These are phyloP conservation scores for Helicostylum pulchrum DNA, from an alignment of 192 early-diverging fungal genomes.

Conservation along the genomic window DNA sequence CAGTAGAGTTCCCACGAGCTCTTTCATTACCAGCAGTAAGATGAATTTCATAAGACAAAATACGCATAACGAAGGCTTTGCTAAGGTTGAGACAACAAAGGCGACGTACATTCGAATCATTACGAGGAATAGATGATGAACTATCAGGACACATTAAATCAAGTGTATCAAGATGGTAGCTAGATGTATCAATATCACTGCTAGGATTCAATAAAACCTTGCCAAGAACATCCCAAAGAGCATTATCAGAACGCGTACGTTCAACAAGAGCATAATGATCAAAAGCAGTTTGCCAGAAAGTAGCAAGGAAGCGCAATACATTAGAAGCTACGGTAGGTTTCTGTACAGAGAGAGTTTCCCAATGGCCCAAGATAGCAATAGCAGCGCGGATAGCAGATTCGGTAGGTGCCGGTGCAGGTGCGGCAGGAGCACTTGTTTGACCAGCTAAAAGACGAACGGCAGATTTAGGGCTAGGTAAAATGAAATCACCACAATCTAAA, in stretches of 20 bases:
- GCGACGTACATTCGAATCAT: constrained; percentile 9
- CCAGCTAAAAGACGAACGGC: constrained; percentile 16
- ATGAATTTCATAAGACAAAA: constrained; percentile 26
- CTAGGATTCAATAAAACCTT: constrained; percentile 31
- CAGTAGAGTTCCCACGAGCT: neutral
- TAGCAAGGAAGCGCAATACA: constrained; percentile 42
- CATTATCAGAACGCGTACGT: constrained; percentile 34
- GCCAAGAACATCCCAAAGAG: constrained; percentile 42
- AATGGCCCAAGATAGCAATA: constrained; percentile 35
- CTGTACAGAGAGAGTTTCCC: constrained; percentile 23
- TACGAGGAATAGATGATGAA: neutral
- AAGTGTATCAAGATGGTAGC: neutral
- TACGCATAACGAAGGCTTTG: constrained; percentile 23
- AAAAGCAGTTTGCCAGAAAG: constrained; percentile 46
- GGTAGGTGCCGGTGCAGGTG: neutral
- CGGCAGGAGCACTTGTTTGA: neutral
- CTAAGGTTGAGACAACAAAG: constrained; percentile 23
- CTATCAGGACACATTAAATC: neutral
- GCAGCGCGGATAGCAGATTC: constrained; percentile 41
- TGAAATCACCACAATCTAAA: constrained; percentile 30
- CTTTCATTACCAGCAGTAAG: constrained; percentile 10
- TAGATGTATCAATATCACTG: neutral
- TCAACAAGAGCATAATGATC: constrained; percentile 39
- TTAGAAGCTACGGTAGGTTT: constrained; percentile 44
- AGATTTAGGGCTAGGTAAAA: constrained; percentile 37